Percentiles rank a stretch among this genome's conserved stretches.
phyloP scores from a whole-genome alignment of 2,329 filamentous ascomycete genomes.

The Aspergillus floridensis region DNA sequence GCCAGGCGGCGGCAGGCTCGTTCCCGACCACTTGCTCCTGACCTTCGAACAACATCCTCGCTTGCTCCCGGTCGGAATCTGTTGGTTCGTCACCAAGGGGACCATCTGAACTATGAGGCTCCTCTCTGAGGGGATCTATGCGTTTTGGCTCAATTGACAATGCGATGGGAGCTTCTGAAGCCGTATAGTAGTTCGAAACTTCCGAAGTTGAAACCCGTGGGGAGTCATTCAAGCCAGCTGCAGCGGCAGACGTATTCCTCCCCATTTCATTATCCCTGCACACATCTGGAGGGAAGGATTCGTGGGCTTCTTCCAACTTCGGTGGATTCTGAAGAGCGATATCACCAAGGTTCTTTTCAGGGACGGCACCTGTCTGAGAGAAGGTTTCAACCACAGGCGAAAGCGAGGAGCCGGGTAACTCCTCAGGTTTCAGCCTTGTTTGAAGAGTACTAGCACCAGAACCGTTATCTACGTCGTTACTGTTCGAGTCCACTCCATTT shows the following conservation, averaged over 20 bases:
- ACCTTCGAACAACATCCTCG: slow-evolving; percentile 79
- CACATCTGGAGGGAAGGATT: slow-evolving; percentile 16
- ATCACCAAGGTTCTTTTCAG: slow-evolving; percentile 11
- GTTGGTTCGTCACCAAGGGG: slow-evolving; percentile 37
- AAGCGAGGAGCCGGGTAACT: slow-evolving; percentile 16
- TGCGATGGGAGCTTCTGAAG: slow-evolving; percentile 42
- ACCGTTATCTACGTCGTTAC: slow-evolving; percentile 4
- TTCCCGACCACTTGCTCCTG: slow-evolving; percentile 74
- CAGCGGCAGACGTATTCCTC: slow-evolving; percentile 24
- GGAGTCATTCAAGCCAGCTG: slow-evolving; percentile 28
- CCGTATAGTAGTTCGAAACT: slow-evolving; percentile 45
- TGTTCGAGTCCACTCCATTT: slow-evolving; percentile 8
- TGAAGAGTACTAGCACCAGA: slow-evolving; percentile 4
- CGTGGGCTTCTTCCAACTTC: slow-evolving; percentile 8
- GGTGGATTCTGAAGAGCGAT: background rate
- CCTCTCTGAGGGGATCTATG: slow-evolving; percentile 18
- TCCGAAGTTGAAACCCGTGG: slow-evolving; percentile 38
- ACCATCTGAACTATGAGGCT: slow-evolving; percentile 18
- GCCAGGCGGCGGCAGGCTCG: slow-evolving; percentile 78
- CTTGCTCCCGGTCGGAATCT: slow-evolving; percentile 72
- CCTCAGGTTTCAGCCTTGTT: slow-evolving; percentile 12
- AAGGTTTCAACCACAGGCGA: slow-evolving; percentile 30
- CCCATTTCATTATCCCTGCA: slow-evolving; percentile 25
- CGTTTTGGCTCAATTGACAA: slow-evolving; percentile 29
- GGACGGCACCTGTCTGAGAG: slow-evolving; percentile 18